Base-by-base conservation (phyloP, 345 rosid species). In the Hypericum perforatum region DNA sequence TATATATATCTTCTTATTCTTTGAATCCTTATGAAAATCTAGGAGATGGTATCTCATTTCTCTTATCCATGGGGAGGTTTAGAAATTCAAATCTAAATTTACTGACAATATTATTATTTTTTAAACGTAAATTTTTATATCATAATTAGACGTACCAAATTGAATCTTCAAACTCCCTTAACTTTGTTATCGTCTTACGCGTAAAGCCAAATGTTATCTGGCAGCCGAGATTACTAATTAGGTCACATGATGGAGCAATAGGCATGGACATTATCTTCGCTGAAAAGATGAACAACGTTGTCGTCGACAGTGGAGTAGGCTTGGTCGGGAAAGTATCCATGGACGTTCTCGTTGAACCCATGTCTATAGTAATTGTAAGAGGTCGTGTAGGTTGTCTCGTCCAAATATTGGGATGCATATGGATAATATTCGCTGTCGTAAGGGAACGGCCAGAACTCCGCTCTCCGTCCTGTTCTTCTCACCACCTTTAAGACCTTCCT, bases 241-340 rank as follows among this genome's bases (percentile, higher is more conserved):
- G 4, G 32, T 74, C 63, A 76, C 91, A 78, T 72, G 8, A 77
- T 44, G 44, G 5, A 67, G 52, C 85, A 62, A 56, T 46, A 85
- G 7, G 95, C 87, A 57, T 86, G 81, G 32, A 74, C 97, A 43
- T 86, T 89, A 56, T 89, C 97, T 49, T 89, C 95, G 12, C 90
- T 86, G 63, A 89, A 89, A 43, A 86, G 78, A 65, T 75, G 84
- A 55, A 84, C 79, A 4, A 84, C 74, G 5, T 84, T 52, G 53
- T 89, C 95, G 37, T 66, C 66, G 6, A 81, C 63, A 0, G 84
- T 80, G 36, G 54, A 47, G 52, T 84, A 78, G 10, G 79, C 75
- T 63, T 76, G 81, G 55, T 75, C 58, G 0, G 89, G 85, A 54
- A 77, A 79, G 59, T 82, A 79, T 11, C 85, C 83, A 36, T 60